Percentiles rank a stretch among this genome's conserved stretches.
These are phyloP conservation scores for Bryoerythrophyllum caledonicum DNA, from an alignment of 225 moss, liverwort and hornwort genomes.

Conservation along the genomic window DNA sequence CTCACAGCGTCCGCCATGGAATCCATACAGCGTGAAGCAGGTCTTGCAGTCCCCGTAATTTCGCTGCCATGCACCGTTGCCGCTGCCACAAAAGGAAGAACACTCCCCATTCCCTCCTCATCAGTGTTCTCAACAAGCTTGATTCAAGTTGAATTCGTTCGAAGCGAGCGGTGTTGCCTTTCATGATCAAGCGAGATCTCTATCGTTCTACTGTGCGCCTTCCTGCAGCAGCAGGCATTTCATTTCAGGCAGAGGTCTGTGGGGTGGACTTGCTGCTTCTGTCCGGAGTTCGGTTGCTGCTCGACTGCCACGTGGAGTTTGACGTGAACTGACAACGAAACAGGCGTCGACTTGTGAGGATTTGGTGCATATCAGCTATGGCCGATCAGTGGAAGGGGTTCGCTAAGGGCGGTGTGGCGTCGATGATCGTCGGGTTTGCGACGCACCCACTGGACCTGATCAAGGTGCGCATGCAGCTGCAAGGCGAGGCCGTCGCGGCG, in stretches of 20 bases:
- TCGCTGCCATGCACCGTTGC: not conserved
- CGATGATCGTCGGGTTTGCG: constrained; percentile 32
- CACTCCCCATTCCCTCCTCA: not conserved
- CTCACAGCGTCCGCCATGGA: not conserved
- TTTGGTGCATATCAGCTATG: not conserved
- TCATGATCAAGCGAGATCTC: constrained; percentile 15
- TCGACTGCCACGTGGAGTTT: constrained; percentile 11
- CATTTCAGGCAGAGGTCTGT: not conserved
- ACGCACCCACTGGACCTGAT: constrained; percentile 9
- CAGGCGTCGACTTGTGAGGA: not conserved
- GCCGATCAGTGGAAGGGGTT: constrained; percentile 34
- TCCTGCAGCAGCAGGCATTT: not conserved
- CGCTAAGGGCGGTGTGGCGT: constrained; percentile 29
- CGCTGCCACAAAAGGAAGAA: not conserved
- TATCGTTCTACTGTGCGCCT: constrained; percentile 3
- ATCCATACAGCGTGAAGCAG: not conserved
- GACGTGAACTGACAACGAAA: not conserved
- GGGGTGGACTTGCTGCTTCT: constrained; percentile 6
- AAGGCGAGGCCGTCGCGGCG: constrained; percentile 21
- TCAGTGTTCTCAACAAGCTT: not conserved
- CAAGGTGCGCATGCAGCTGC: constrained; percentile 41
- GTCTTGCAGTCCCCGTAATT: not conserved
- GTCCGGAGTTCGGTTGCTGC: constrained; percentile 6
- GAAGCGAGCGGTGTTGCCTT: constrained; percentile 21
- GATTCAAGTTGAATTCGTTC: not conserved